Evolutionary conservation across 352 stramenopile genomes (phyloP).

Genomic region (Labyrinthula sp.): DNA sequence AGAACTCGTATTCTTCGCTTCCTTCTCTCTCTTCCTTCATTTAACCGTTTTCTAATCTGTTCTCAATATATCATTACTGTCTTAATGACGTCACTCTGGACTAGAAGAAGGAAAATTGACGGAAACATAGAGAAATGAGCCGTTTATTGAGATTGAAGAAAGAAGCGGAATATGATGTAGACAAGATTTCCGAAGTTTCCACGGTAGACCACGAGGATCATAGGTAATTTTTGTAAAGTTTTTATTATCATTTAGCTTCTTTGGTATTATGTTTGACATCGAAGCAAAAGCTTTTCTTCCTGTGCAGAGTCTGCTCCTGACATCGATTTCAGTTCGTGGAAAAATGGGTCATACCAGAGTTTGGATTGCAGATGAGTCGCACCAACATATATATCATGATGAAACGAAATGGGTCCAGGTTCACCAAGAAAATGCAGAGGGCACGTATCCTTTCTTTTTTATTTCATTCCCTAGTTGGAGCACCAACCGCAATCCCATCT

Average conservation of each 20-base stretch:
- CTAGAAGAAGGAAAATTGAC: too few relatives aligned
- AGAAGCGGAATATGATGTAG: constrained; percentile 28
- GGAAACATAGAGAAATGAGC: too few relatives aligned
- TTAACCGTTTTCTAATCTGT: too few relatives aligned
- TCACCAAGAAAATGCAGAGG: not conserved
- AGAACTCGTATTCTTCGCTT: too few relatives aligned
- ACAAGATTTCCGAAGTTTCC: constrained; percentile 28
- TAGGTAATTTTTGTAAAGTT: too few relatives aligned
- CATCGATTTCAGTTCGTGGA: constrained; percentile 41
- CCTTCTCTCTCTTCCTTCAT: too few relatives aligned
- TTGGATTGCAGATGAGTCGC: constrained; percentile 28
- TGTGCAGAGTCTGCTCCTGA: constrained; percentile 43
- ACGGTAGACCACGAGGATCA: constrained; percentile 32
- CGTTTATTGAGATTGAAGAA: constrained; percentile 24
- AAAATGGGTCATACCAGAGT: constrained; percentile 42
- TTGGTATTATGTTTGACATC: constrained; percentile 52
- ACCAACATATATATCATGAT: constrained; percentile 7
- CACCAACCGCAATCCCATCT: too few relatives aligned
- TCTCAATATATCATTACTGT: too few relatives aligned
- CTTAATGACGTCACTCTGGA: too few relatives aligned
- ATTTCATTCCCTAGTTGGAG: too few relatives aligned
- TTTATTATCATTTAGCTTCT: too few relatives aligned
- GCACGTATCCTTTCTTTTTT: too few relatives aligned
- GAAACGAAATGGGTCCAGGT: constrained; percentile 1
- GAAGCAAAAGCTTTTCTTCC: constrained; percentile 43